Evolutionary conservation across 2,329 filamentous ascomycete genomes (phyloP).

Genomic region (Neoarthrinium moseri): DNA sequence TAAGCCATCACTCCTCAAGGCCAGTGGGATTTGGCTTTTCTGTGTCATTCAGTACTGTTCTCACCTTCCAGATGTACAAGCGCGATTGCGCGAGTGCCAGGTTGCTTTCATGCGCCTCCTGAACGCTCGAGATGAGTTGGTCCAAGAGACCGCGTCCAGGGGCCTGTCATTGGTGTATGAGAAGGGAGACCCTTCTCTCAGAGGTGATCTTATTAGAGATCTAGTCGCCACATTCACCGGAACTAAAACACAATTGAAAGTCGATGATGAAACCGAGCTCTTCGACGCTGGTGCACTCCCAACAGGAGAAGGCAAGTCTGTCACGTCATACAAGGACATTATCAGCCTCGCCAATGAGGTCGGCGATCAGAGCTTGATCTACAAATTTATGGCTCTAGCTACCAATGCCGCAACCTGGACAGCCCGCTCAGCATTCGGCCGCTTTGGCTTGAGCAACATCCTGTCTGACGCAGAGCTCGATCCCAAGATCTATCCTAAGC

Average conservation of each 20-base stretch:
- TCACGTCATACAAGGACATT: slow-evolving; percentile 97
- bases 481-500: slow-evolving; percentile 90
- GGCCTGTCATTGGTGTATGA: slow-evolving; percentile 93
- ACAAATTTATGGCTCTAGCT: slow-evolving; percentile 97
- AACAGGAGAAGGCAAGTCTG: slow-evolving; percentile 82
- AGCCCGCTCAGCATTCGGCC: slow-evolving; percentile 91
- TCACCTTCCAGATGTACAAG: slow-evolving; percentile 71
- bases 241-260: slow-evolving; percentile 71
- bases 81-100: slow-evolving; percentile 75
- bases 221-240: slow-evolving; percentile 88
- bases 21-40: slow-evolving; percentile 92
- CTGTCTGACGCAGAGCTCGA: slow-evolving; percentile 86
- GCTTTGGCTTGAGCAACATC: slow-evolving; percentile 89
- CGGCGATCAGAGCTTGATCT: slow-evolving; percentile 92
- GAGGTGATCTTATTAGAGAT: slow-evolving; percentile 80
- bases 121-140: slow-evolving; percentile 85
- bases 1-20: slow-evolving; percentile 86
- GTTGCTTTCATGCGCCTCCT: slow-evolving; percentile 84
- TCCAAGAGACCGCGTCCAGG: slow-evolving; percentile 91
- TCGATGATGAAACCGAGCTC: slow-evolving; percentile 86
- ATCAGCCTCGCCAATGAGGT: slow-evolving; percentile 94
- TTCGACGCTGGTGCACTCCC: slow-evolving; percentile 90
- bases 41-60: slow-evolving; percentile 90
- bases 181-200: slow-evolving; percentile 78
- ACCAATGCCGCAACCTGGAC: slow-evolving; percentile 97